Base-by-base conservation (phyloP, 306 rosid species). In the Hylodesmum podocarpum region DNA sequence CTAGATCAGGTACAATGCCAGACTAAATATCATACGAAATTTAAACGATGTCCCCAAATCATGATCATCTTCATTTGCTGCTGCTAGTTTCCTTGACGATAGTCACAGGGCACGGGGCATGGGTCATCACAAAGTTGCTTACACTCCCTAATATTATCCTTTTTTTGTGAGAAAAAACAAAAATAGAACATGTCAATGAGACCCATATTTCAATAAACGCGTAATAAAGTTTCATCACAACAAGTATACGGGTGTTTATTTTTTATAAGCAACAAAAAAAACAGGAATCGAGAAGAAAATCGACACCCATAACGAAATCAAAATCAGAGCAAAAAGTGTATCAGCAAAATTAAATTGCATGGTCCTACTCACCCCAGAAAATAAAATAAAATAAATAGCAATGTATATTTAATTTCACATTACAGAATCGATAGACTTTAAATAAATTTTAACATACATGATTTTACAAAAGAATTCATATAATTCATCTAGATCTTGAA, bases 91-190 rank as follows among this genome's bases (percentile, higher is more conserved):
- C 98, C 88, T 96, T 96, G 62, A 96, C 94, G 1, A 96, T 81
- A 54, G 96, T 96, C 49, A 96, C 99, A 4, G 98, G 97, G 84
- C 95, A 90, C 41, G 97, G 13, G 44, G 98, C 94, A 72, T 92
- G 81, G 0, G 89, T 64, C 36, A 91, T 69, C 83, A 92, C 90
- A 76, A 84, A 86, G 90, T 88, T 89, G 97, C 99, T 96, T 28
- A 96, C 99, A 83, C 99, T 96, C 82, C 99, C 99, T 81, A 96
- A 16, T 43, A 96, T 1, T 29, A 96, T 88, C 97, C 99, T 95
- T 22, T 11, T 62, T 18, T 47, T 8, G 15, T n/a, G 33, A 24
- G 16, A 33, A 33, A 2, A 51, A 50, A 36, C 70, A 75, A 53
- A 74, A 51, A 47, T 12, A 75, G 10, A 41, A 44, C 27, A 75